Evolutionary conservation across 805 yeast species (phyloP).

Genomic region (Saccharomycopsis fermentans): DNA sequence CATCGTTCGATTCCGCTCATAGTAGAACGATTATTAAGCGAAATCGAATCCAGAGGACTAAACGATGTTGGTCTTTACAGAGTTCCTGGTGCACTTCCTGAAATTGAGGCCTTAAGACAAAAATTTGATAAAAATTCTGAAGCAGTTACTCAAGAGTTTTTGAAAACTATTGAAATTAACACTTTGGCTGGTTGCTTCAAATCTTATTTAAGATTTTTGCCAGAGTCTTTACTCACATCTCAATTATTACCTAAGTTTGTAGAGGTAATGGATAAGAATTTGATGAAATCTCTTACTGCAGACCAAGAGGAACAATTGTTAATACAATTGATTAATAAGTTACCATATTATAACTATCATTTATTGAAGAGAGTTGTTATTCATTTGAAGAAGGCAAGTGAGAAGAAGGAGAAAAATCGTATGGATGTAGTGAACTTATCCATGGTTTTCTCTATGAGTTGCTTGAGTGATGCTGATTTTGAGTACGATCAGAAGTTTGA

Average conservation of each 20-base stretch:
- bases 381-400: conserved; percentile 63
- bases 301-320: conserved; percentile 26
- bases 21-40: conserved; percentile 54
- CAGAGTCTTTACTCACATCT: conserved; percentile 70
- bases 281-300: conserved; percentile 20
- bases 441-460: conserved; percentile 71
- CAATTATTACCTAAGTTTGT: conserved; percentile 53
- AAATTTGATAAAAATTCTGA: conserved; percentile 42
- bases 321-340: conserved; percentile 26
- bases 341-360: conserved; percentile 61
- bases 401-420: conserved; percentile 56
- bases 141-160: conserved; percentile 38
- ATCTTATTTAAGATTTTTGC: conserved; percentile 72
- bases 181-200: conserved; percentile 85
- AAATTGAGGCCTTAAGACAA: conserved; percentile 41
- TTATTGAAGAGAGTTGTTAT: conserved; percentile 55
- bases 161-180: conserved; percentile 67
- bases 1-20: conserved; percentile 51
- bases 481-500: conserved; percentile 36
- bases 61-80: conserved; percentile 89
- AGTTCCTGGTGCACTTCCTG: conserved; percentile 52
- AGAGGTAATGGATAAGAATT: conserved; percentile 21
- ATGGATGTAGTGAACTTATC: conserved; percentile 89
- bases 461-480: conserved; percentile 32
- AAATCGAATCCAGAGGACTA: conserved; percentile 77